Conservation (phyloP, 2,329 filamentous ascomycete genomes). For the Colletotrichum spinosum region DNA sequence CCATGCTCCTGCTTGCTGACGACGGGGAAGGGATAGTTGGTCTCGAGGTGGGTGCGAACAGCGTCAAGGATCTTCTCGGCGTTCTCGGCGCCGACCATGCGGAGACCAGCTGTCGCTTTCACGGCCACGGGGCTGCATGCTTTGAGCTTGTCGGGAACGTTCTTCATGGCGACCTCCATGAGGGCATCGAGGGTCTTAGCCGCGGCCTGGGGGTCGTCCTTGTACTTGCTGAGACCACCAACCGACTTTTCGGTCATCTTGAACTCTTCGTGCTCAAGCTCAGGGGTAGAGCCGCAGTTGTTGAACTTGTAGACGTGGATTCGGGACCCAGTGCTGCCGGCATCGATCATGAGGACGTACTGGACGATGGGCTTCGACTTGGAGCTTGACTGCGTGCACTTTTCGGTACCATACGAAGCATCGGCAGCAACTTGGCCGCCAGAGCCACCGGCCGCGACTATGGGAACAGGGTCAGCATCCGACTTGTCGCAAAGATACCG, state of each 20-base stretch:
- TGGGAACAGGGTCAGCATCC: slow-evolving; percentile 40
- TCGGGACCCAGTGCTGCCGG: slow-evolving; percentile 95
- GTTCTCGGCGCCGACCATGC: slow-evolving; percentile 84
- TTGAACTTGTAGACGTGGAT: slow-evolving; percentile 99
- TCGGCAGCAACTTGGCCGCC: slow-evolving; percentile 67
- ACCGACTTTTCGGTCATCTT: slow-evolving; percentile 90
- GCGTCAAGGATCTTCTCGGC: slow-evolving; percentile 87
- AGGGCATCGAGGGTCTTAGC: slow-evolving; percentile 90
- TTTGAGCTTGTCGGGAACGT: slow-evolving; percentile 89
- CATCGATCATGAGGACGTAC: slow-evolving; percentile 99
- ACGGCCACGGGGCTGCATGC: slow-evolving; percentile 96
- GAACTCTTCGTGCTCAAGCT: slow-evolving; percentile 92
- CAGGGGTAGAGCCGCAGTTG: slow-evolving; percentile 95
- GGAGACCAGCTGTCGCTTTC: slow-evolving; percentile 94
- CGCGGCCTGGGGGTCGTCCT: slow-evolving; percentile 85
- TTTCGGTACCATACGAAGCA: slow-evolving; percentile 73
- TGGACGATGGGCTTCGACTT: slow-evolving; percentile 94
- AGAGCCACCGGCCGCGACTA: slow-evolving; percentile 39
- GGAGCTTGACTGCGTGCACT: slow-evolving; percentile 86
- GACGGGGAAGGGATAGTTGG: slow-evolving; percentile 92
- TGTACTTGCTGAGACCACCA: slow-evolving; percentile 88
- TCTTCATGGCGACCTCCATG: slow-evolving; percentile 85
- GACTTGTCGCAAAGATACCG: no score
- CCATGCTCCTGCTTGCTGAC: slow-evolving; percentile 87
- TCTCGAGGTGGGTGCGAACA: slow-evolving; percentile 86